Base-by-base conservation (phyloP, 1,284 basidiomycete species). In the Pseudozyma hubeiensis region DNA sequence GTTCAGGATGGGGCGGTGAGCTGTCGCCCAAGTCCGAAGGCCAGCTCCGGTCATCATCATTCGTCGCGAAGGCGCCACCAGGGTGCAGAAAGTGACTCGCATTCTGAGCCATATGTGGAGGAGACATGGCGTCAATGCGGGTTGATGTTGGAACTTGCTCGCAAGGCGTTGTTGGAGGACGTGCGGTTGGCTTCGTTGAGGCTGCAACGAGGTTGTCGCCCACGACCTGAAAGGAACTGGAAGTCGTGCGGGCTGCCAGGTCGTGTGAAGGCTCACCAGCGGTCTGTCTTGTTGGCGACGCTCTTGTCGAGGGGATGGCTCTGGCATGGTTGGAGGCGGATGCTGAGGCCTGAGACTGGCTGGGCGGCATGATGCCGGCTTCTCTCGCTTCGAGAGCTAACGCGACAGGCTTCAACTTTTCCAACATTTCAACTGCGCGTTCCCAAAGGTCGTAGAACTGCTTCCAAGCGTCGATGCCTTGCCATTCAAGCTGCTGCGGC, bases 211-310 rank as follows among this genome's bases (percentile, higher is more conserved):
- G 54, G 14, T 53, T 66, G 40, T 64, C 64, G 35, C 69, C 69
- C 1, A 67, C 51, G 24, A 67, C 52, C 47, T 72, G 64, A n/a
- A 63, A 72, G 0, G 69, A 72, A 48, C 29, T 63, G 6, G 64
- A 72, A 1, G 41, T 31, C 11, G 55, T 45, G 5, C 63, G 50
- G 10, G 48, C 14, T 7, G 53, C 33, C 5, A 48, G 7, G 3
- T 37, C 31, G 7, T 48, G 30, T 2, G 43, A 3, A 14, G 39
- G 16, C 11, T 24, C 16, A 0, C 35, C 14, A 29, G 29, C 50
- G 2, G 11, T 6, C 7, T 40, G 53, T 17, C 41, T 19, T 1
- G 34, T 31, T n/a, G 40, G 51, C 5, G 37, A 16, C 4, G 47
- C 16, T 39, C 33, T 48, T 13, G 37, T 29, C 11, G 49, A 48